Evolutionary conservation across 495 filamentous ascomycete genomes (phyloP), one percentile per base, ranked within the genome.

Genomic region (Neurospora sp.): DNA sequence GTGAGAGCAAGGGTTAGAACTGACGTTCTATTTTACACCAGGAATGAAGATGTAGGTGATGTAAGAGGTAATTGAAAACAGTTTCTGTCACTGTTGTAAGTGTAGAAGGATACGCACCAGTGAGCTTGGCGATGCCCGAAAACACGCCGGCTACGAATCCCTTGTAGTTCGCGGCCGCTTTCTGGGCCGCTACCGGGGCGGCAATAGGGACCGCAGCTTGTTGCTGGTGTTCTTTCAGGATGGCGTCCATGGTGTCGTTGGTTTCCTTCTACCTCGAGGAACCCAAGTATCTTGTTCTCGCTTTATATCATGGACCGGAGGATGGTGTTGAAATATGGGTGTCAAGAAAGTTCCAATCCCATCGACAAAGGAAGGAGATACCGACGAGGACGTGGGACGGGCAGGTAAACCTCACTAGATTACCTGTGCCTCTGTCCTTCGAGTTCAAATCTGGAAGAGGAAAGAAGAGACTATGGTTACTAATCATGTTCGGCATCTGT

Each of bases 141-240:
- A 97, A 98, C 12, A 98, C 88, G 6, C 96, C 96, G 0, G 92
- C 96, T 17, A 98, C 94, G 80, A 98, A 99, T 9, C 96, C 96
- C 76, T 93, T 94, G 84, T 97, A 98, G 76, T 87, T 84, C 53
- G 81, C 40, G 48, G 69, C 73, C 70, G 80, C 68, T 71, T 76
- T 73, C 27, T 72, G 59, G 7, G 69, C 71, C 17, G 73, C 44
- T 59, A 71, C 40, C 41, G 73, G 76, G 1, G 68, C 45, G 7
- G 72, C 41, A 20, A 69, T 53, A 40, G 73, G 27, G 3, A 71
- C 71, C 70, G 76, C 38, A 40, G 73, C 16, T 6, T 73, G 40
- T 40, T 27, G 27, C 40, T n/a, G 38, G 37, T 72, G 70, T 31
- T 71, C 48, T 69, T 48, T 69, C 6, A 69, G 5, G 48, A 70